phyloP scores from a whole-genome alignment of 2,329 filamentous ascomycete species.

The Alternaria gansuensis region DNA sequence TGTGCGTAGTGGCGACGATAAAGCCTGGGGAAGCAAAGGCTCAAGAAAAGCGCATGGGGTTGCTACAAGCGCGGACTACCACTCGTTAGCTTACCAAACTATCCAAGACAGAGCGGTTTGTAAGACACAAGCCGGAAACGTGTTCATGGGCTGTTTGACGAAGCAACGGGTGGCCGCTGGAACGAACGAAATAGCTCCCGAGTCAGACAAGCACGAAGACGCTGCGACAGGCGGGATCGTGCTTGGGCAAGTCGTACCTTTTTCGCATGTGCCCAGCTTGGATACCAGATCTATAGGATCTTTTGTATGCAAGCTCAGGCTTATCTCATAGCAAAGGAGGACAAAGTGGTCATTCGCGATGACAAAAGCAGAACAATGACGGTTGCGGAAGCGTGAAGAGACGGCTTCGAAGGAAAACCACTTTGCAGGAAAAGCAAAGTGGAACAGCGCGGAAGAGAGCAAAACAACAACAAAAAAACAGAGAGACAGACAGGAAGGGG shows the following conservation, averaged over 20 bases:
- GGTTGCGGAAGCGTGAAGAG: constrained; percentile 48
- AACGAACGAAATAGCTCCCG: constrained; percentile 43
- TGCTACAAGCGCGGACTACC: constrained; percentile 48
- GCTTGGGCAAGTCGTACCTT: constrained; percentile 45
- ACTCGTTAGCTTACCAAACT: constrained; percentile 51
- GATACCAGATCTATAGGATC: constrained; percentile 30
- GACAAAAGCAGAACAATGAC: constrained; percentile 34
- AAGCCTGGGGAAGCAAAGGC: constrained; percentile 41
- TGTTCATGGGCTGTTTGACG: constrained; percentile 51
- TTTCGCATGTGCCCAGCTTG: constrained; percentile 42
- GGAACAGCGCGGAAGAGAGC: constrained; percentile 38
- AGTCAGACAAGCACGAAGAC: constrained; percentile 47
- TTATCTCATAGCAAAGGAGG: constrained; percentile 44
- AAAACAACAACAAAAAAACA: constrained; percentile 29
- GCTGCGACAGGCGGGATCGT: constrained; percentile 32
- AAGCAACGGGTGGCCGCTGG: constrained; percentile 40
- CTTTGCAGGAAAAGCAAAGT: constrained; percentile 50
- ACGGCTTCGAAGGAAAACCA: constrained; percentile 43
- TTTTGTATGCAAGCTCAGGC: constrained; percentile 38
- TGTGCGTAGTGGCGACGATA: constrained; percentile 34
- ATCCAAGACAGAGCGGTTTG: constrained; percentile 51
- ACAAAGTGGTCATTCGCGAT: constrained; percentile 45
- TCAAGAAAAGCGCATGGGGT: constrained; percentile 41
- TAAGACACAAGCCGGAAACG: constrained; percentile 52
- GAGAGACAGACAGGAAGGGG: constrained; percentile 45